Conservation (phyloP, 2,329 filamentous ascomycete species). For the Cucurbitaria berberidis region DNA sequence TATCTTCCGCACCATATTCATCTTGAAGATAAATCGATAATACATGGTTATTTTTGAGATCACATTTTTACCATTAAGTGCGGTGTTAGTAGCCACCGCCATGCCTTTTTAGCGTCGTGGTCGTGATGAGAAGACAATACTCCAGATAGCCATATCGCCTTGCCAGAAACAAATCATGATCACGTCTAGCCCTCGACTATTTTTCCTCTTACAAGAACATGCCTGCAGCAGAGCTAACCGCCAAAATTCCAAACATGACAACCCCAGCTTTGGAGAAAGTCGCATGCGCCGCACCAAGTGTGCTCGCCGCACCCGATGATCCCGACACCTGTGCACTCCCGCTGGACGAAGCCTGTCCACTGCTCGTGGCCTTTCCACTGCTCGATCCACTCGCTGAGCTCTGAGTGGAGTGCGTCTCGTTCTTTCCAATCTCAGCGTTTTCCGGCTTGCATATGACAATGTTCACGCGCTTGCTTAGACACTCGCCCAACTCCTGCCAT, state of each 20-base stretch:
- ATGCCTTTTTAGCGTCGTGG: too few relatives aligned
- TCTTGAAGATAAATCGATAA: too few relatives aligned
- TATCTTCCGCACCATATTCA: too few relatives aligned
- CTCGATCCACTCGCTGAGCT: neutral
- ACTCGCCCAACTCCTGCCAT: constrained; percentile 27
- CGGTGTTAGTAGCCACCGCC: too few relatives aligned
- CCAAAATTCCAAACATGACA: constrained; percentile 13
- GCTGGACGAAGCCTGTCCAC: neutral
- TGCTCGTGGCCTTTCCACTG: neutral
- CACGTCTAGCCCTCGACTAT: neutral
- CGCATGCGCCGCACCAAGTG: constrained; percentile 1
- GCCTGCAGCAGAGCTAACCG: constrained; percentile 10
- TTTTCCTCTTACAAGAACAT: constrained; percentile 10
- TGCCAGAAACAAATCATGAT: neutral
- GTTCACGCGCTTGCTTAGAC: constrained; percentile 23
- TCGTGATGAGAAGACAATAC: too few relatives aligned
- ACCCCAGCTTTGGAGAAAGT: constrained; percentile 9
- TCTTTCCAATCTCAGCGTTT: constrained; percentile 9
- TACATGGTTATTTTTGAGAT: too few relatives aligned
- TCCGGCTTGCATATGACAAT: constrained; percentile 21
- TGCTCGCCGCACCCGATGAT: constrained; percentile 6
- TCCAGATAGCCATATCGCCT: neutral
- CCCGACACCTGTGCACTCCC: neutral
- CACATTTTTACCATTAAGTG: too few relatives aligned
- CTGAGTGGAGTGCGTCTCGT: constrained; percentile 1